These are phyloP conservation scores for Calonectria pteridis DNA, from an alignment of 2,329 filamentous ascomycete species.

Conservation along the genomic window DNA sequence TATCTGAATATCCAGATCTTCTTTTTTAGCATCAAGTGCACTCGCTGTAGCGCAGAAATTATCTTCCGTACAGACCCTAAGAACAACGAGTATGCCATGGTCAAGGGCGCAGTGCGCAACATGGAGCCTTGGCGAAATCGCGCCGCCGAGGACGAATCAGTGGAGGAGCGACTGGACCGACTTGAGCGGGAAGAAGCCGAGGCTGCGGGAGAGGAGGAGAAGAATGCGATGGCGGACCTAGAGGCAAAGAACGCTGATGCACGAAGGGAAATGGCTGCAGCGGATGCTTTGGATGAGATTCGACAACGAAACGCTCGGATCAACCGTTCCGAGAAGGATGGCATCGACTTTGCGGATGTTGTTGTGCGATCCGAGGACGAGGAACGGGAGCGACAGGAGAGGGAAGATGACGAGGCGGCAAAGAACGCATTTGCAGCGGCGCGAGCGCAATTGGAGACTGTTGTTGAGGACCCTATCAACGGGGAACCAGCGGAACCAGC, in stretches of 20 bases:
- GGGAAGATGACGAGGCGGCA: constrained; percentile 87
- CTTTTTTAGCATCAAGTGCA: constrained; percentile 87
- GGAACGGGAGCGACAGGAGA: constrained; percentile 75
- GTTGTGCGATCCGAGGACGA: constrained; percentile 68
- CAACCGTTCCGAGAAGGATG: constrained; percentile 79
- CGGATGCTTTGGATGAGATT: constrained; percentile 96
- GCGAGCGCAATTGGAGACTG: constrained; percentile 64
- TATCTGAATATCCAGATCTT: constrained; percentile 92
- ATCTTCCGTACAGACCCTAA: constrained; percentile 96
- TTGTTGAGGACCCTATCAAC: constrained; percentile 56
- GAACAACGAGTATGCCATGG: constrained; percentile 88
- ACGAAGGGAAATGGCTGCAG: constrained; percentile 95
- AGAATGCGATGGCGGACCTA: constrained; percentile 93
- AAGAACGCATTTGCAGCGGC: constrained; percentile 79
- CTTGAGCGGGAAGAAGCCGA: constrained; percentile 81
- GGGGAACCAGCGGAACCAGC: constrained; percentile 30
- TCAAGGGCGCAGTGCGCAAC: constrained; percentile 89
- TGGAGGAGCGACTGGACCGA: constrained; percentile 87
- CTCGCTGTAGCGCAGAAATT: constrained; percentile 86
- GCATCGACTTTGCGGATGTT: constrained; percentile 69
- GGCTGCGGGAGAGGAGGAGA: constrained; percentile 74
- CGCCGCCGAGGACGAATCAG: constrained; percentile 78
- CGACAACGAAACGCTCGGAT: constrained; percentile 90
- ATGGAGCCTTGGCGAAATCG: constrained; percentile 88
- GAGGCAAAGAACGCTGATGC: constrained; percentile 95